Conservation (phyloP, 306 rosid species). For the Delonix regia region DNA sequence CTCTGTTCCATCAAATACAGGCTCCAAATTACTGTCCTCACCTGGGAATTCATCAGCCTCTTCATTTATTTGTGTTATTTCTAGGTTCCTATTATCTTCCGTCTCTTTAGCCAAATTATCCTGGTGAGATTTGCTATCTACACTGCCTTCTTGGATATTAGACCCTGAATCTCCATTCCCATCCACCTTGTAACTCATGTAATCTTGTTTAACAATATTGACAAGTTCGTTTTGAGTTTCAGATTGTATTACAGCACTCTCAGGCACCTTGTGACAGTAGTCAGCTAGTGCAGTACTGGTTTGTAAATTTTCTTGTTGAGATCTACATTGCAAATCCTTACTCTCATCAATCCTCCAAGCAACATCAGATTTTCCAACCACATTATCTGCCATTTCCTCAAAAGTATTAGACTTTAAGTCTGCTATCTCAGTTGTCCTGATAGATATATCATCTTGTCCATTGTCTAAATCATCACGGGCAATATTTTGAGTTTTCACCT, state of each 20-base stretch:
- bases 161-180: constrained; percentile 33
- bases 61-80: constrained; percentile 38
- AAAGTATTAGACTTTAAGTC: constrained; percentile 25
- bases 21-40: constrained; percentile 67
- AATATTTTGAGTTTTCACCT: constrained; percentile 36
- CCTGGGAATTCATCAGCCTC: constrained; percentile 48
- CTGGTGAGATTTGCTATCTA: constrained; percentile 22
- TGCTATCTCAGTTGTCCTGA: not conserved
- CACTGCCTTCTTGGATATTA: constrained; percentile 39
- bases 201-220: constrained; percentile 16
- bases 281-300: constrained; percentile 25
- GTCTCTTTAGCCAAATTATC: constrained; percentile 31
- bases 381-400: constrained; percentile 14
- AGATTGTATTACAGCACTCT: constrained; percentile 24
- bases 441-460: constrained; percentile 33
- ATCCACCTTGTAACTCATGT: constrained; percentile 40
- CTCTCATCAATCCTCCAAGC: constrained; percentile 26
- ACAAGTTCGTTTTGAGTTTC: constrained; percentile 34
- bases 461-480: constrained; percentile 29
- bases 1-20: constrained; percentile 84
- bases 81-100: constrained; percentile 32
- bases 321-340: constrained; percentile 26
- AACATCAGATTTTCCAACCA: constrained; percentile 24
- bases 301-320: constrained; percentile 37
- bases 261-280: constrained; percentile 20